phyloP scores from a whole-genome alignment of 371 early-diverging fungal species.

The Lichtheimia corymbifera region DNA sequence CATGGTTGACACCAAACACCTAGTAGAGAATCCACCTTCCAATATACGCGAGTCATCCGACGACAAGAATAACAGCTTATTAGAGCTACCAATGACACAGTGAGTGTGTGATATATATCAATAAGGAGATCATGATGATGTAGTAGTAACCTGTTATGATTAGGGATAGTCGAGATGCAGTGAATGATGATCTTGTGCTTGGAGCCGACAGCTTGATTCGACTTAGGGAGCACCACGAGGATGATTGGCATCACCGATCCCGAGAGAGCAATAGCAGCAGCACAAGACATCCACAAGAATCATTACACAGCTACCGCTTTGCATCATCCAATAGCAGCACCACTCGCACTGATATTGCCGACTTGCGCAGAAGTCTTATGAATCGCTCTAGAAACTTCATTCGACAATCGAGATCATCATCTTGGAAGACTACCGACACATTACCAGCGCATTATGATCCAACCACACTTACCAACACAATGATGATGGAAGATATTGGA shows the following conservation, averaged over 20 bases:
- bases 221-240: constrained; percentile 25
- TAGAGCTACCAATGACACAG: too few relatives aligned
- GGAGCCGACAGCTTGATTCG: constrained; percentile 37
- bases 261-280: constrained; percentile 25
- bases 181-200: constrained; percentile 4
- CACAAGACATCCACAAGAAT: constrained; percentile 46
- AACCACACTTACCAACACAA: constrained; percentile 1
- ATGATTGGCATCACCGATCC: constrained; percentile 12
- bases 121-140: too few relatives aligned
- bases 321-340: constrained; percentile 28
- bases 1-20: too few relatives aligned
- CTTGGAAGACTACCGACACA: constrained; percentile 19
- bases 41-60: too few relatives aligned
- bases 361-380: constrained; percentile 44
- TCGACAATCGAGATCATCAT: constrained; percentile 33
- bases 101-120: too few relatives aligned
- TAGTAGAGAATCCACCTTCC: too few relatives aligned
- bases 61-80: too few relatives aligned
- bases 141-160: too few relatives aligned
- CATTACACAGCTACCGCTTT: constrained; percentile 59
- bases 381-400: constrained; percentile 50
- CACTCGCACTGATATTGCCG: constrained; percentile 25
- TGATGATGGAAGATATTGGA: neutral
- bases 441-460: constrained; percentile 23
- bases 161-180: neutral